Evolutionary conservation across 805 yeast species (phyloP), one percentile per base, ranked within the genome.

Genomic region (Suhomyces sp.): DNA sequence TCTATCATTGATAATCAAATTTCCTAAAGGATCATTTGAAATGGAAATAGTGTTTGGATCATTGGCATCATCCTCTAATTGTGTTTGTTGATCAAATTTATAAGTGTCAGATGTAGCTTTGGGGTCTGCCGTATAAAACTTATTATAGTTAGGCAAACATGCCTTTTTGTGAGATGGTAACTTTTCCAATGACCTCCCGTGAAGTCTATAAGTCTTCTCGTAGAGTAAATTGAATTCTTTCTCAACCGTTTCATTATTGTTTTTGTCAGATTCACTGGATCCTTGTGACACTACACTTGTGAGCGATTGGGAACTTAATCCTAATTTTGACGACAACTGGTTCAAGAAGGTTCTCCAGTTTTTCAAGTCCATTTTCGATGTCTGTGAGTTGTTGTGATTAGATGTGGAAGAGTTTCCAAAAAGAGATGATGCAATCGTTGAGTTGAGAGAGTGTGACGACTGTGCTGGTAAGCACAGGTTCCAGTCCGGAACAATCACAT

Each of bases 401-500:
- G 58, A 43, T 19, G 63, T 60, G 4, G 59, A 47, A 4, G 48
- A 43, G 29, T 38, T 51, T 16, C 57, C 64, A 38, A 60, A 54
- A 3, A 60, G 24, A 4, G 50, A 25, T 11, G 42, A 29, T 2
- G 59, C 44, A 13, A 51, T 44, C 11, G 51, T 41, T 2, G 53
- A 38, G 4, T 47, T 31, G 7, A 46, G 19, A 2, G 45, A 28
- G 6, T 47, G 36, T 3, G 54, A 44, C 11, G 41, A 43, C 31
- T 54, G 66, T 8, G 32, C 37, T 1, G 68, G 66, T 17, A 68
- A 50, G 40, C 74, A 68, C 25, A 41, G 41, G 20, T 59, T 47
- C 74, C 74, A 68, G 32, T 56, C 56, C 9, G 74, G 74, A 9
- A 68, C 72, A 33, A 68, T 63, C 8, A 58, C 44, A 42, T 68